These are phyloP conservation scores for Clavariopsis aquatica DNA, from an alignment of 495 filamentous ascomycete genomes.

Conservation along the genomic window DNA sequence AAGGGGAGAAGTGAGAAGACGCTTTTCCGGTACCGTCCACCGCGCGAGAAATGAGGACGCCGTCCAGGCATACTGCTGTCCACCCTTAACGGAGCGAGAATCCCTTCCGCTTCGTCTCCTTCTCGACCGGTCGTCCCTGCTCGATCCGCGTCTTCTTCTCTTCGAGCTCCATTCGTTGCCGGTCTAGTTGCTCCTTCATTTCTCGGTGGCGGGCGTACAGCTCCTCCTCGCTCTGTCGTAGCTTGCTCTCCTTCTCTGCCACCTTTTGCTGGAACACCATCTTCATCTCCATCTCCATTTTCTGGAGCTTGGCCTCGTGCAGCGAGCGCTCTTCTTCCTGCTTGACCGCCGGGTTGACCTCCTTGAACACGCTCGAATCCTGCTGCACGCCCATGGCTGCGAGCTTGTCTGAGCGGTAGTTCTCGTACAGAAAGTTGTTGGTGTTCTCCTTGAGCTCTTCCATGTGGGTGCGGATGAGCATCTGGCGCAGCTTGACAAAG, in stretches of 20 bases:
- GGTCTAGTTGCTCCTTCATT: constrained; percentile 99
- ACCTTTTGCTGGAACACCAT: constrained; percentile 99
- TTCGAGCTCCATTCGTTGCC: constrained; percentile 89
- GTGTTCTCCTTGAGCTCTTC: constrained; percentile 99
- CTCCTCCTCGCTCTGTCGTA: constrained; percentile 98
- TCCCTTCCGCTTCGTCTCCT: constrained; percentile 92
- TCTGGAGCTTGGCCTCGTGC: constrained; percentile 98
- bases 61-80: neutral
- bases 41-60: constrained; percentile 11
- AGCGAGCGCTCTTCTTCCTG: constrained; percentile 97
- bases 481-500: constrained; percentile 98
- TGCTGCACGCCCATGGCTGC: constrained; percentile 97
- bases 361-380: constrained; percentile 99
- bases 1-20: constrained; percentile 32
- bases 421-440: constrained; percentile 98
- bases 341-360: constrained; percentile 99
- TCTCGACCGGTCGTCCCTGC: constrained; percentile 90
- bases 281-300: constrained; percentile 99
- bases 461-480: constrained; percentile 99
- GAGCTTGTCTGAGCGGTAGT: constrained; percentile 99
- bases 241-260: constrained; percentile 97
- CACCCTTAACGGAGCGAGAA: constrained; percentile 87
- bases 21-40: constrained; percentile 28
- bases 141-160: constrained; percentile 96
- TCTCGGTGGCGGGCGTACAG: constrained; percentile 95